phyloP scores from a whole-genome alignment of 805 yeast species.

The Diddensiella santjacobensis region DNA sequence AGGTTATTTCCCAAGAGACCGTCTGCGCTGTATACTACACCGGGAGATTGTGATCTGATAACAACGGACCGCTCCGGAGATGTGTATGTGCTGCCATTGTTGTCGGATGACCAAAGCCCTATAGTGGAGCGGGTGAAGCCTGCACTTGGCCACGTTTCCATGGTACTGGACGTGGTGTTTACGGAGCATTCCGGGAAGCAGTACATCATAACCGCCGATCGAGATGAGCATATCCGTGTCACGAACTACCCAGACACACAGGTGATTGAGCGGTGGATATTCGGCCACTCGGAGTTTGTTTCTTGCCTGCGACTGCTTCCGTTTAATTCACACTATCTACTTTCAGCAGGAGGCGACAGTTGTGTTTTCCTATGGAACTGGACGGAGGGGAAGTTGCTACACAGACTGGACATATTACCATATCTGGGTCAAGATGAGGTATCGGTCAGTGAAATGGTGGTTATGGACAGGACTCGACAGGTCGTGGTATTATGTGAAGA shows the following conservation, averaged over 20 bases:
- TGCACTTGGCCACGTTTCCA: conserved; percentile 91
- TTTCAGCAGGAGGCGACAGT: conserved; percentile 92
- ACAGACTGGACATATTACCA: background rate
- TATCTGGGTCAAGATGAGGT: conserved; percentile 12
- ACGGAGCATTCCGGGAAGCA: conserved; percentile 44
- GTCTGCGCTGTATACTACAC: conserved; percentile 64
- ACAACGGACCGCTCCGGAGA: conserved; percentile 97
- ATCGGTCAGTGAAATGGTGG: conserved; percentile 29
- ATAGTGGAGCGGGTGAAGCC: conserved; percentile 45
- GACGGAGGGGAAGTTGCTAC: conserved; percentile 42
- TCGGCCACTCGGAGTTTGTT: conserved; percentile 83
- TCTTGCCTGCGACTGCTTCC: conserved; percentile 57
- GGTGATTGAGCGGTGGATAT: conserved; percentile 75
- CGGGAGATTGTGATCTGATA: conserved; percentile 48
- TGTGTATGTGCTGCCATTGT: conserved; percentile 61
- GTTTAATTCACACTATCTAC: conserved; percentile 48
- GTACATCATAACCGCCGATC: conserved; percentile 73
- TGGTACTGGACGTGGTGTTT: conserved; percentile 75
- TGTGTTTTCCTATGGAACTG: conserved; percentile 76
- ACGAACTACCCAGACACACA: conserved; percentile 75
- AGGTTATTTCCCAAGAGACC: conserved; percentile 90
- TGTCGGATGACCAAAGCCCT: conserved; percentile 25
- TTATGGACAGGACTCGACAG: conserved; percentile 32
- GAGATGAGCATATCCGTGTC: conserved; percentile 93
- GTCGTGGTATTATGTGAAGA: conserved; percentile 31